Percentiles rank a stretch among this genome's conserved stretches.
phyloP scores from a whole-genome alignment of 2,329 filamentous ascomycete species.

The Blastomyces emzantsi region DNA sequence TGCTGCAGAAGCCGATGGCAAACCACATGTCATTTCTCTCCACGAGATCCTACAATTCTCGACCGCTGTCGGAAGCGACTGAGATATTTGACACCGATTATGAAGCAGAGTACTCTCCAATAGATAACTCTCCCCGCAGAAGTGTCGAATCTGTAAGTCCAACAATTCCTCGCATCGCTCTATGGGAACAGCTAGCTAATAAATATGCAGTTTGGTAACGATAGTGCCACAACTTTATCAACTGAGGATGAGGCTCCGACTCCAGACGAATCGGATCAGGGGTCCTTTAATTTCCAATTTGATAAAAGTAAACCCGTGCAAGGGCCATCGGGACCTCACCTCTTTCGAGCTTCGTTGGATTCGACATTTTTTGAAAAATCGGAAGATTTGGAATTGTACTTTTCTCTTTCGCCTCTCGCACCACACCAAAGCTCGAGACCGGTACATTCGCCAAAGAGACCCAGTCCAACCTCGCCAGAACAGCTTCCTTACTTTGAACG shows the following conservation, averaged over 20 bases:
- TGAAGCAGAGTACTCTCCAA: conserved; percentile 38
- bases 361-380: conserved; percentile 15
- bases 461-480: background rate
- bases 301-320: conserved; percentile 54
- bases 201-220: conserved; percentile 27
- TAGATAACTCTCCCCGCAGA: conserved; percentile 47
- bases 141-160: conserved; percentile 28
- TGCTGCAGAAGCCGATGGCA: conserved; percentile 13
- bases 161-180: background rate
- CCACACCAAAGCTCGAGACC: conserved; percentile 39
- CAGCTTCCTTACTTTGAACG: conserved; percentile 16
- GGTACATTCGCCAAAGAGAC: background rate
- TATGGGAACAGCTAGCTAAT: background rate
- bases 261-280: conserved; percentile 56
- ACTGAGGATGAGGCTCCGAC: conserved; percentile 79
- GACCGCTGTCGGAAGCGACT: conserved; percentile 29
- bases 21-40: conserved; percentile 14
- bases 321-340: conserved; percentile 79
- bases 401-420: conserved; percentile 14
- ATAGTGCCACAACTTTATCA: conserved; percentile 77
- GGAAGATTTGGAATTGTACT: conserved; percentile 14
- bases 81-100: conserved; percentile 31
- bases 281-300: conserved; percentile 52
- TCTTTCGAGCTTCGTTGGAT: conserved; percentile 58
- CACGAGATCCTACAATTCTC: conserved; percentile 16